These are phyloP conservation scores for Coriolopsis trogii DNA, from an alignment of 1,284 basidiomycete genomes.

Conservation along the genomic window DNA sequence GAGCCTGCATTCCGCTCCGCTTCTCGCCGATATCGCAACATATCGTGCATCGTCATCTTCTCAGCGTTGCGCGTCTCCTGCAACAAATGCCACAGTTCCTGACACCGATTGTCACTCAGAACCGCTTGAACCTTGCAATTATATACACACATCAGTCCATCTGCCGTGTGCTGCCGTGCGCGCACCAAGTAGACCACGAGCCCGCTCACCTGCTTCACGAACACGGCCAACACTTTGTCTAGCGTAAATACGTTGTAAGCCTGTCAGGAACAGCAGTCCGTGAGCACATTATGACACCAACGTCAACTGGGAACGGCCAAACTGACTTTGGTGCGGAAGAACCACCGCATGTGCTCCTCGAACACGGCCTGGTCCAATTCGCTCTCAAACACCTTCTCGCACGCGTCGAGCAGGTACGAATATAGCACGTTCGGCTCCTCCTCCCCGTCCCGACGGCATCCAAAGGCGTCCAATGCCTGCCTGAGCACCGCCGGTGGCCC, in stretches of 20 bases:
- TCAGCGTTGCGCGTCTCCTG: conserved; percentile 56
- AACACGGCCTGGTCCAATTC: conserved; percentile 90
- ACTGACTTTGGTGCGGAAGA: conserved; percentile 90
- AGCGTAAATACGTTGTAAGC: conserved; percentile 89
- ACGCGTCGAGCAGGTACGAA: conserved; percentile 87
- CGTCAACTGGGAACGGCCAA: neutral
- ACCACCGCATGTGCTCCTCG: conserved; percentile 95
- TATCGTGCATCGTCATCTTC: conserved; percentile 62
- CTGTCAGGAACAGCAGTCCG: conserved; percentile 38
- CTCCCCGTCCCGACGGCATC: conserved; percentile 39
- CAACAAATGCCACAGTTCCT: conserved; percentile 69
- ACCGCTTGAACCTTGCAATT: conserved; percentile 79
- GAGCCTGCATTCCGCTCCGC: conserved; percentile 85
- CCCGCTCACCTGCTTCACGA: conserved; percentile 81
- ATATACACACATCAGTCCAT: conserved; percentile 6
- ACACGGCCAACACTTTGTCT: conserved; percentile 86
- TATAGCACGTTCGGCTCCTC: conserved; percentile 69
- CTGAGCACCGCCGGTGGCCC: conserved; percentile 68
- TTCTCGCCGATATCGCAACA: conserved; percentile 89
- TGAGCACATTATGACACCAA: too few species aligned
- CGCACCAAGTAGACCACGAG: conserved; percentile 1
- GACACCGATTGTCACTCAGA: conserved; percentile 72
- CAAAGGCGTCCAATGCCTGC: conserved; percentile 62
- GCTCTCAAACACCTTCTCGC: conserved; percentile 91
- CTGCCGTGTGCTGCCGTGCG: neutral